These are phyloP conservation scores for Prunus kanzakura DNA, from an alignment of 306 rosid genomes.

Conservation along the genomic window DNA sequence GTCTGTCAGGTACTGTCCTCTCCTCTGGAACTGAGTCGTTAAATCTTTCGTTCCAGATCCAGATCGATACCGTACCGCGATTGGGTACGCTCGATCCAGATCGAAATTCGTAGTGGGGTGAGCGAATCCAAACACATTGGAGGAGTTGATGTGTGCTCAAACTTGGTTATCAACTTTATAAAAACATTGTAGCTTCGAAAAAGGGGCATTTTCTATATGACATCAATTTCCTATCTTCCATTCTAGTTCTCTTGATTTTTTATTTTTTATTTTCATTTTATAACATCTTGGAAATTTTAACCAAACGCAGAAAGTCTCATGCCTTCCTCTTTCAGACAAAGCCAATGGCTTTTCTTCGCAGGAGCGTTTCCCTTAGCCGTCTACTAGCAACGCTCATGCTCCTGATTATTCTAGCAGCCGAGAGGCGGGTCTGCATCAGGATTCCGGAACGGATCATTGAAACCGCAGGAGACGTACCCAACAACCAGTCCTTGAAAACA, in stretches of 20 bases:
- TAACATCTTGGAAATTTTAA: background rate
- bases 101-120: no score
- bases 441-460: constrained; percentile 57
- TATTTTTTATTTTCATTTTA: background rate
- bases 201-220: background rate
- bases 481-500: constrained; percentile 36
- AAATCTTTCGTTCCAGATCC: no score
- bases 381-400: constrained; percentile 23
- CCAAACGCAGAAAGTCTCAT: background rate
- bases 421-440: constrained; percentile 45
- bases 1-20: no score
- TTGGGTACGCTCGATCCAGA: no score
- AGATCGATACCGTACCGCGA: no score
- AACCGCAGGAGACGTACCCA: constrained; percentile 28
- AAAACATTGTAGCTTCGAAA: background rate
- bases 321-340: background rate
- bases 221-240: background rate
- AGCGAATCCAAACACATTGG: no score
- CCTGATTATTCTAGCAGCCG: constrained; percentile 6
- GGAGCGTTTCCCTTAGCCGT: constrained; percentile 11
- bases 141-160: no score
- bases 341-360: constrained; percentile 41
- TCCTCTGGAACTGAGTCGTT: no score
- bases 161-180: background rate
- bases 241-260: background rate